phyloP scores from a whole-genome alignment of 1,284 basidiomycete species.

The Mycena citricolor region DNA sequence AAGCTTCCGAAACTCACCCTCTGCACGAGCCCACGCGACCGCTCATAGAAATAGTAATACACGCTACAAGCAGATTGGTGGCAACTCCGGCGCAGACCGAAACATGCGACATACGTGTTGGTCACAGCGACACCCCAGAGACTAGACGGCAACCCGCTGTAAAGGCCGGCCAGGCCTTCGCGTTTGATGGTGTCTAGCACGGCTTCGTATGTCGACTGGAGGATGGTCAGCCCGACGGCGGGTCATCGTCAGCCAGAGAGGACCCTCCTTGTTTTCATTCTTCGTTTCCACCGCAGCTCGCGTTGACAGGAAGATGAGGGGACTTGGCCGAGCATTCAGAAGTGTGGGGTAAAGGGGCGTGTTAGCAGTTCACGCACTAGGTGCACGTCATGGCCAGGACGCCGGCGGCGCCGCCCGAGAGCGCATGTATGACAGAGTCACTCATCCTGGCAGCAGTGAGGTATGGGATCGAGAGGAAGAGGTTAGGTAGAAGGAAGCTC shows the following conservation, averaged over 20 bases:
- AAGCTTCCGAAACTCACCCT: too few species aligned
- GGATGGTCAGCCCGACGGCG: slow-evolving; percentile 10
- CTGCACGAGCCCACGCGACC: slow-evolving; percentile 57
- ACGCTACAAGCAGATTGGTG: slow-evolving; percentile 44
- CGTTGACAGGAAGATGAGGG: slow-evolving; percentile 90
- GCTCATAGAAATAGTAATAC: slow-evolving; percentile 85
- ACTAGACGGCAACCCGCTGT: slow-evolving; percentile 86
- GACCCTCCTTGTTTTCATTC: slow-evolving; percentile 64
- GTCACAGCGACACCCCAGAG: slow-evolving; percentile 91
- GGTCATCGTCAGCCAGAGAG: background rate
- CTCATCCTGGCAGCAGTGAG: slow-evolving; percentile 42
- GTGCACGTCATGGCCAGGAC: slow-evolving; percentile 86
- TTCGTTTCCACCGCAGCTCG: slow-evolving; percentile 90
- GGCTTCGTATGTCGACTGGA: slow-evolving; percentile 55
- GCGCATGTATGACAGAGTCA: slow-evolving; percentile 87
- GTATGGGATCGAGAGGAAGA: slow-evolving; percentile 9
- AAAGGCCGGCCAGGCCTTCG: slow-evolving; percentile 86
- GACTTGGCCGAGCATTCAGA: slow-evolving; percentile 46
- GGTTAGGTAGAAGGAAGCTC: slow-evolving; percentile 5
- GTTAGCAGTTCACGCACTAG: slow-evolving; percentile 54
- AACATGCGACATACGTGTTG: slow-evolving; percentile 63
- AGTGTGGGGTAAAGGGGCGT: slow-evolving; percentile 8
- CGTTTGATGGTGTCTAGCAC: slow-evolving; percentile 78
- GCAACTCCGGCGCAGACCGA: background rate
- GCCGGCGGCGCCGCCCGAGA: slow-evolving; percentile 90